Evolutionary conservation across 2,329 filamentous ascomycete genomes (phyloP).

Genomic region (Dactylellina cionopaga): DNA sequence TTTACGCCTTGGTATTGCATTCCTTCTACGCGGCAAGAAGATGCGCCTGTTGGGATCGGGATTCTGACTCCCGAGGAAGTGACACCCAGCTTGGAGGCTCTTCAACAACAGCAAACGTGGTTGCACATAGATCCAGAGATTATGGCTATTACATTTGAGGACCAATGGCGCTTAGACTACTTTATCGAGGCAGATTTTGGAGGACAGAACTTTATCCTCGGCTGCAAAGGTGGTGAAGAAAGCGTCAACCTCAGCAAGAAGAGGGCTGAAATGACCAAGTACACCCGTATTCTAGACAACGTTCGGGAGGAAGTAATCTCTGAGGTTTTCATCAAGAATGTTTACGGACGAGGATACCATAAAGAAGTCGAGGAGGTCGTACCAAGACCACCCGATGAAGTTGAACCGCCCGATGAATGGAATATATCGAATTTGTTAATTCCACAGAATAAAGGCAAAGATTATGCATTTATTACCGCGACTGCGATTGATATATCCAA

Average conservation of each 20-base stretch:
- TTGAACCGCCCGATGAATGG: conserved; percentile 43
- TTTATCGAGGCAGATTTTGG: conserved; percentile 50
- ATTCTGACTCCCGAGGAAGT: conserved; percentile 4
- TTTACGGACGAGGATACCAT: conserved; percentile 37
- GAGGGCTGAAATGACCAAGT: conserved; percentile 26
- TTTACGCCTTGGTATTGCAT: conserved; percentile 43
- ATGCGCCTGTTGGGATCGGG: conserved; percentile 32
- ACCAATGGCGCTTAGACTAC: conserved; percentile 38
- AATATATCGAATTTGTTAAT: conserved; percentile 8
- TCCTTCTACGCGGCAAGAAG: conserved; percentile 20
- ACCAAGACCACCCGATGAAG: conserved; percentile 24
- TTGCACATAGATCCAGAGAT: conserved; percentile 35
- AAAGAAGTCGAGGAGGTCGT: conserved; percentile 39
- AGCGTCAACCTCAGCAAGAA: conserved; percentile 18
- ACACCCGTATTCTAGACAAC: conserved; percentile 40
- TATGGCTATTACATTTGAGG: conserved; percentile 26
- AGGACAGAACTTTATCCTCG: conserved; percentile 41
- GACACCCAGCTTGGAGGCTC: not conserved
- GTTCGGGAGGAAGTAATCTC: conserved; percentile 37
- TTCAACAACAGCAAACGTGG: conserved; percentile 20
- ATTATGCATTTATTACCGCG: conserved; percentile 74
- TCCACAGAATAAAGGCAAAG: conserved; percentile 29
- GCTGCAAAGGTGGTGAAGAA: conserved; percentile 30
- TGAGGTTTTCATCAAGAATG: conserved; percentile 46
- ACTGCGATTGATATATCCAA: conserved; percentile 78